A percentile compares a stretch with the other conserved stretches of the same genome.
Evolutionary conservation across 371 early-diverging fungal genomes (phyloP).

Genomic region (Amoeboaphelidium protococcarum): DNA sequence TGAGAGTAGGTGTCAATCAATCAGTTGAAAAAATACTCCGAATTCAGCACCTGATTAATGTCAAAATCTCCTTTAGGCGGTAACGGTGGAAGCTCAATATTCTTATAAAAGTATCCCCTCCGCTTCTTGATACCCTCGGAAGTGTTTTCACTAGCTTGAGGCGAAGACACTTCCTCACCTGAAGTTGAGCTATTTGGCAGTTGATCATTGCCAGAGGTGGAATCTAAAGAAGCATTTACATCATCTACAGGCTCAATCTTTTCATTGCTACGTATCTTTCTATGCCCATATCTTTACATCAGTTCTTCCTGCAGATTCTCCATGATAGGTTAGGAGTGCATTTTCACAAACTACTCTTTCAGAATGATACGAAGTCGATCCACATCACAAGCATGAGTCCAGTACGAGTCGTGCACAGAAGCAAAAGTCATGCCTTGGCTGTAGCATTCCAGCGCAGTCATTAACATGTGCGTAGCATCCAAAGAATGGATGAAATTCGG

Average conservation of each 20-base stretch:
- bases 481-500: conserved; percentile 94
- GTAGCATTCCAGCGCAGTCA: conserved; percentile 61
- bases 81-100: conserved; percentile 37
- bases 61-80: conserved; percentile 64
- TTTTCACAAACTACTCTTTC: conserved; percentile 61
- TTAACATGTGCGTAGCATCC: conserved; percentile 91
- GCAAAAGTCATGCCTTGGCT: conserved; percentile 55
- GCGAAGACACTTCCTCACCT: conserved; percentile 1
- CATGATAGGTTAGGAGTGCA: conserved; percentile 57
- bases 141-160: not conserved
- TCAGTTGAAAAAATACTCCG: conserved; percentile 62
- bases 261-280: conserved; percentile 18
- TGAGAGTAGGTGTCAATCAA: too few species aligned
- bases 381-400: conserved; percentile 87
- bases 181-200: not conserved
- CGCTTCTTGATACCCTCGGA: not conserved
- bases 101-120: conserved; percentile 5
- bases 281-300: conserved; percentile 41
- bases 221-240: not conserved
- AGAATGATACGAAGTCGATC: conserved; percentile 57
- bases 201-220: conserved; percentile 10
- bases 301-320: conserved; percentile 55
- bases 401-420: conserved; percentile 90
- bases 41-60: conserved; percentile 40
- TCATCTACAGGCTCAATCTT: not conserved